Evolutionary conservation across 2,329 filamentous ascomycete species (phyloP).

Genomic region (Akanthomyces lecanii): DNA sequence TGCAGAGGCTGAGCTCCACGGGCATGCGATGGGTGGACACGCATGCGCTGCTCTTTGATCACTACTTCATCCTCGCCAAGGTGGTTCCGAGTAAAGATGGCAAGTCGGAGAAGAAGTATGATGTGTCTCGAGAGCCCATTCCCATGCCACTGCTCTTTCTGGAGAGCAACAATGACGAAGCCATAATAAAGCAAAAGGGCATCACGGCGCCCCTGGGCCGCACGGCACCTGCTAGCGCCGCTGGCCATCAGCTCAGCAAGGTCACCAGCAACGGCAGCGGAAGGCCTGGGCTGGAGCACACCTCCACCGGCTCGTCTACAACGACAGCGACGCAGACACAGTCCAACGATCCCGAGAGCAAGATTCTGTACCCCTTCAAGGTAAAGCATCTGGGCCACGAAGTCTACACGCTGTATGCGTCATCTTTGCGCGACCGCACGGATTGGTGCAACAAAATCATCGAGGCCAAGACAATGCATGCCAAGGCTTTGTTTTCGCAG

Average conservation of each 20-base stretch:
- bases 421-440: constrained; percentile 66
- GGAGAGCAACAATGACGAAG: constrained; percentile 88
- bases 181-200: constrained; percentile 78
- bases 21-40: constrained; percentile 92
- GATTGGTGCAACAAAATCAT: constrained; percentile 95
- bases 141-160: constrained; percentile 94
- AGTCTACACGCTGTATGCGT: constrained; percentile 85
- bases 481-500: constrained; percentile 80
- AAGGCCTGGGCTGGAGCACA: constrained; percentile 61
- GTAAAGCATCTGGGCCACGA: constrained; percentile 95
- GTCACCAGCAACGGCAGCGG: constrained; percentile 47
- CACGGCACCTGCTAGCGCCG: constrained; percentile 57
- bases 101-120: constrained; percentile 76
- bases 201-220: constrained; percentile 59
- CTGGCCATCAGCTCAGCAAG: constrained; percentile 56
- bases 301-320: constrained; percentile 62
- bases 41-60: constrained; percentile 89
- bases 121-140: constrained; percentile 92
- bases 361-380: constrained; percentile 87
- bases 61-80: constrained; percentile 93
- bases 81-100: constrained; percentile 64
- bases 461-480: constrained; percentile 90
- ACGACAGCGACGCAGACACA: constrained; percentile 36
- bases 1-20: constrained; percentile 83
- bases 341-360: constrained; percentile 69